phyloP scores from a whole-genome alignment of 768 basidiomycete species.

The Lyophyllum shimeji region DNA sequence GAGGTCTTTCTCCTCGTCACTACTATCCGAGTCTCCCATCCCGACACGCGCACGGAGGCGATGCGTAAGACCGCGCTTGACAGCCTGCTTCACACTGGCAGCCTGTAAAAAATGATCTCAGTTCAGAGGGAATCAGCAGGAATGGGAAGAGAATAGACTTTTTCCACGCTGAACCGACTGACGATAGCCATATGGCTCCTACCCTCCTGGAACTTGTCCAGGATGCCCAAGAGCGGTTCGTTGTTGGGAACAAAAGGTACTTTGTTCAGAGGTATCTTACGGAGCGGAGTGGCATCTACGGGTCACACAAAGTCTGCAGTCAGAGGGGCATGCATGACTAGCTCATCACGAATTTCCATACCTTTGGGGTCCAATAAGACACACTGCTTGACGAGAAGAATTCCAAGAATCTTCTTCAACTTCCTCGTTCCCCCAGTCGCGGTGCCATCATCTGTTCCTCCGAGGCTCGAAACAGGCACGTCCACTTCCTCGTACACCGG shows the following conservation, averaged over 20 bases:
- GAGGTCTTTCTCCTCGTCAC: constrained; percentile 25
- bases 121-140: not conserved
- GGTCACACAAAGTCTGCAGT: not conserved
- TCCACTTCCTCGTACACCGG: constrained; percentile 82
- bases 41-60: constrained; percentile 75
- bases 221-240: constrained; percentile 78
- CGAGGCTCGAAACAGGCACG: constrained; percentile 42
- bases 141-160: constrained; percentile 27
- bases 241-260: constrained; percentile 87
- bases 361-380: constrained; percentile 86
- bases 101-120: constrained; percentile 38
- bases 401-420: constrained; percentile 83
- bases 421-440: constrained; percentile 39
- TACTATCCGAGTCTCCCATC: constrained; percentile 64
- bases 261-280: constrained; percentile 82
- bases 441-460: constrained; percentile 9
- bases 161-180: constrained; percentile 69
- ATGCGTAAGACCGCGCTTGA: constrained; percentile 77
- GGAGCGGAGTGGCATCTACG: constrained; percentile 76
- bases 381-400: constrained; percentile 87
- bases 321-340: not conserved
- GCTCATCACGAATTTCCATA: constrained; percentile 18
- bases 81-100: constrained; percentile 79
- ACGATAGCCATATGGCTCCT: constrained; percentile 93
- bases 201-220: constrained; percentile 89